Base-by-base conservation (phyloP, 2,329 filamentous ascomycete species). In the Emydomyces testavorans region DNA sequence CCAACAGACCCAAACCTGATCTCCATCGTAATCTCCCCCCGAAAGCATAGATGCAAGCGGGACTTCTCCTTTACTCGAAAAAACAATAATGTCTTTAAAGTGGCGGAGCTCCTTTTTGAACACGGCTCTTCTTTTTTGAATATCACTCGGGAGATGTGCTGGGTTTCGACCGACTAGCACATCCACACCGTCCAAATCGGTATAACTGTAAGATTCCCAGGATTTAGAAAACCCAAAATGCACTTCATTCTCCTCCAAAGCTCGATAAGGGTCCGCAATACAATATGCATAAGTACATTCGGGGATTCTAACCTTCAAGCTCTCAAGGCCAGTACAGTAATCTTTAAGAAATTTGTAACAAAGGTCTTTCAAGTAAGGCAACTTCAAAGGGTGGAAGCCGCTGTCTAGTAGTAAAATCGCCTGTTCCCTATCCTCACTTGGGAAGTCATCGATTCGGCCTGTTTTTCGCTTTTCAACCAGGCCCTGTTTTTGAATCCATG, bases 11-110 rank as follows among this genome's bases (percentile, higher is more conserved):
- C 77, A 81, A 23, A 77, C 66, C 2, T 62, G 71, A 49, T 82
- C 79, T 0, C 79, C 79, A 53, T 82, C 79, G 50, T 81, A 82
- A 56, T 82, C 79, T 6, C 79, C 79, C 4, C 78, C 79, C 20
- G 79, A 79, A 0, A 82, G 62, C 57, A 77, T 75, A n/a, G 69
- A 68, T 0, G 77, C 79, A 0, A 79, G 61, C 0, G 79, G 74
- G 13, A 66, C 68, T 6, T 63, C 53, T 0, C 79, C 79, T 49
- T 60, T 66, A 0, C 67, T 68, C 0, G 79, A 64, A 52, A 82
- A 80, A 0, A 82, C 67, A 11, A 78, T 71, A 0, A 80, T 69
- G 56, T 81, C 74, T 38, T 70, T 69, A 6, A 79, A 67, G 54
- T 78, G 70, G 0, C 70, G 67, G 0, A 82, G 66, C 41, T 75